Base-by-base conservation (phyloP, 345 rosid species). In the Raphanus sativus region DNA sequence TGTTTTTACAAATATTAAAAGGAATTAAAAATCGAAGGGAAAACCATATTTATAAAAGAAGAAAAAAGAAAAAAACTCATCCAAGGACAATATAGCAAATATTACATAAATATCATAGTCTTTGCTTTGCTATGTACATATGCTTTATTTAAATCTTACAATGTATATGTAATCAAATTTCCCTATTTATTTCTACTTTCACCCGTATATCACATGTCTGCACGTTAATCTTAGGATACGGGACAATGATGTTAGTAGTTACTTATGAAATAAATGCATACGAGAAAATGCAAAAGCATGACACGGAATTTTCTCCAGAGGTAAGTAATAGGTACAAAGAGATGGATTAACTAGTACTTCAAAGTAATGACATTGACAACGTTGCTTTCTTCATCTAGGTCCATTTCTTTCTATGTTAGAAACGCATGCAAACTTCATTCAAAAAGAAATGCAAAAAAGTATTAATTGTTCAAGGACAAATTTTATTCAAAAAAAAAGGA, bases 331-430 rank as follows among this genome's bases (percentile, higher is more conserved):
- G 28, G 28, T 24, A 58, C 3, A 52, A 11, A 3, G 62, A 25
- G 6, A 75, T 60, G 16, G 68, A 36, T 36, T 36, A 12, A 48
- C 42, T 30, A 60, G 62, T 59, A n/a, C 62, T 29, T 21, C 16
- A 30, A 75, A 17, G 45, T n/a, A 59, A 5, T 16, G 38, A 21
- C 21, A 21, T 21, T 21, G 21, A 75, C 67, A 67, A 75, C 5
- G 8, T 67, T 67, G 34, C 17, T 42, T 66, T 59, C 34, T 32
- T 45, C 40, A 2, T 33, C 33, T 50, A 52, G 79, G 79, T 45
- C 63, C 63, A 48, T 76, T 9, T 61, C 4, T 48, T 9, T 75
- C 36, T 33, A 33, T 60, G 68, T 48, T 75, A 48, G 38, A 75
- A 48, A 48, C 61, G n/a, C 74, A 76, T 68, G 55, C 55, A 33